Evolutionary conservation across 106 monocot species (phyloP), one percentile per base, ranked within the genome.

Genomic region (Phalaenopsis aphrodite): DNA sequence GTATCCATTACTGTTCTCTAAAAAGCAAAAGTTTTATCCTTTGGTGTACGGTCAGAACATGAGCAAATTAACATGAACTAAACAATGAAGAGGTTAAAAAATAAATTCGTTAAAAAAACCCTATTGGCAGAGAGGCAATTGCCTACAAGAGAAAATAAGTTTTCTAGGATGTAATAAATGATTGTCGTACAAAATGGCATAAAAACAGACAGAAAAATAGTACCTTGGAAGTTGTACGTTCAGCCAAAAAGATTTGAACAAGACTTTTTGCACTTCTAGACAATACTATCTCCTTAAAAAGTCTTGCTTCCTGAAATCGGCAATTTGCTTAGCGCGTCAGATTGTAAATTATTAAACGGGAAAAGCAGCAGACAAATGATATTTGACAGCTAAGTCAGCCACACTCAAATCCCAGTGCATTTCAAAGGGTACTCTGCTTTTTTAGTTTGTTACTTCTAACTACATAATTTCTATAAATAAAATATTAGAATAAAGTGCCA

Each of bases 141-240:
- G 41, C 41, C 38, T 71, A 21, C 4, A 67, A 67, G 15, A 41
- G 15, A 71, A 71, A 71, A 38, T 52, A 4, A 71, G 14, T 38
- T 5, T 30, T 5, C 71, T 15, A 71, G 30, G 39, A 41, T n/a
- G 71, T 0, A 36, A 67, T 41, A 10, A 71, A 71, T 71, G 6
- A 39, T 10, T 48, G 30, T 56, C 18, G 19, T 24, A 52, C 10
- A 45, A 75, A 52, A 41, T 65, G 7, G 6, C 5, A 56, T 52
- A 52, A 48, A 10, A 67, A 38, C 17, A 39, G 42, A 18, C 72
- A 64, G 78, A 18, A 37, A 79, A 52, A 79, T 61, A 56, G 75
- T 88, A 98, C 97, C 97, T 98, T 98, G 64, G 94, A 90, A 79
- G 91, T 91, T 64, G 89, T 80, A 77, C 97, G 90, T 71, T 98